Conservation (phyloP, 306 rosid genomes). For the Quercus cerris region DNA sequence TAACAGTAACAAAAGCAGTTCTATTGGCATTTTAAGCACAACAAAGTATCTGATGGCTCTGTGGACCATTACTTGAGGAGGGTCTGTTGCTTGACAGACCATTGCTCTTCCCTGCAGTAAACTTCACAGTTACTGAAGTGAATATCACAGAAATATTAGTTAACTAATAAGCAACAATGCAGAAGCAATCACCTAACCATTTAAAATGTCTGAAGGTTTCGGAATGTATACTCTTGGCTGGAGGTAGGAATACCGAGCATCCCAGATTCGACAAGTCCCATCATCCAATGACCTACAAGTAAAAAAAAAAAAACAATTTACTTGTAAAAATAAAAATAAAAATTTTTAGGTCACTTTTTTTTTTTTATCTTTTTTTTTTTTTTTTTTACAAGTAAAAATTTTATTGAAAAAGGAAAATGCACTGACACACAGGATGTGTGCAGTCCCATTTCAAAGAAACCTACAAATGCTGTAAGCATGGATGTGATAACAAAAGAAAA, state of each 20-base stretch:
- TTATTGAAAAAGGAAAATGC: no score
- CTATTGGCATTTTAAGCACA: constrained; percentile 88
- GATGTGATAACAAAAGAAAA: constrained; percentile 15
- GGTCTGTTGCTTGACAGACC: constrained; percentile 46
- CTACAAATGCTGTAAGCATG: constrained; percentile 31
- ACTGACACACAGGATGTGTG: no score
- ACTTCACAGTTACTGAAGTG: constrained; percentile 1
- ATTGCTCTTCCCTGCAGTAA: constrained; percentile 68
- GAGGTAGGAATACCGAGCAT: constrained; percentile 62
- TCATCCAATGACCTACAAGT: constrained; percentile 70
- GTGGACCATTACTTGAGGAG: constrained; percentile 60
- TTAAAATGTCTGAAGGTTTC: constrained; percentile 53
- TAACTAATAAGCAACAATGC: constrained; percentile 2
- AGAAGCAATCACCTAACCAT: constrained; percentile 54
- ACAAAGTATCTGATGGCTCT: constrained; percentile 70
- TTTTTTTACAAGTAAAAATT: no score
- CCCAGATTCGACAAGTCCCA: constrained; percentile 93
- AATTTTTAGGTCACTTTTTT: no score
- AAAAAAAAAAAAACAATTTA: no score
- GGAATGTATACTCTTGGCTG: constrained; percentile 63
- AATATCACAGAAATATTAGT: not conserved
- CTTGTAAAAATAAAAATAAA: no score
- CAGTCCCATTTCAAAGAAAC: not conserved
- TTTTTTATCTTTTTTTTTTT: no score
- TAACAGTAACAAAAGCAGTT: constrained; percentile 87